Conservation (phyloP, 192 early-diverging fungal genomes). For the Coemansia biformis region DNA sequence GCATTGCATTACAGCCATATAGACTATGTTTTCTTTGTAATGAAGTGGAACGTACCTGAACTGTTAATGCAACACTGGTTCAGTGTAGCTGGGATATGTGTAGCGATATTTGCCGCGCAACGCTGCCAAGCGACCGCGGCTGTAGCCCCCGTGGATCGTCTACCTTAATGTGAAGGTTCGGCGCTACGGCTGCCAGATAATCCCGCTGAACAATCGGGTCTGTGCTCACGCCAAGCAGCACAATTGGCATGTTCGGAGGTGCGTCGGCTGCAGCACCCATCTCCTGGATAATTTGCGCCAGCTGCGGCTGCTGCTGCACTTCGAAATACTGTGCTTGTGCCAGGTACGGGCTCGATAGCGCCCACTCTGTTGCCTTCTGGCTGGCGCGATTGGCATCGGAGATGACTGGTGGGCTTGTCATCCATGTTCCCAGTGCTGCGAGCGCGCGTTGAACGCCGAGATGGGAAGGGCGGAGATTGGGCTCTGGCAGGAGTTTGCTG, state of each 20-base stretch:
- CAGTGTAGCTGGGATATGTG: constrained; percentile 10
- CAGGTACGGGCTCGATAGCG: constrained; percentile 13
- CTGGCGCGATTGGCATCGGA: constrained; percentile 1
- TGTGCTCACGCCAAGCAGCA: constrained; percentile 17
- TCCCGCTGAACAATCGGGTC: neutral
- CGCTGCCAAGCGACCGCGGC: constrained; percentile 2
- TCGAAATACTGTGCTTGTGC: constrained; percentile 38
- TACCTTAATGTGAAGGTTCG: constrained; percentile 9
- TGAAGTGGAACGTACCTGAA: no score
- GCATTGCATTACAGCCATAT: no score
- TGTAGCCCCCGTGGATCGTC: constrained; percentile 5
- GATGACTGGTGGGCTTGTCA: constrained; percentile 4
- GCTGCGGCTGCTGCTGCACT: constrained; percentile 4
- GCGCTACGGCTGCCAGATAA: constrained; percentile 1
- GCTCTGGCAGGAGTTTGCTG: constrained; percentile 7
- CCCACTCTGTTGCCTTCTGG: constrained; percentile 22
- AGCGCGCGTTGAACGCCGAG: constrained; percentile 22
- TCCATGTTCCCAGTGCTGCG: constrained; percentile 22
- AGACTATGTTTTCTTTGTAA: no score
- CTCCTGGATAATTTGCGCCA: constrained; percentile 1
- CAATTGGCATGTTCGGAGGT: constrained; percentile 6
- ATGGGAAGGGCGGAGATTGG: neutral
- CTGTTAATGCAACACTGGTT: neutral
- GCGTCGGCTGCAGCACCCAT: neutral
- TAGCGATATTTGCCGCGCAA: constrained; percentile 16